phyloP scores from a whole-genome alignment of 2,329 filamentous ascomycete genomes.

The Beauveria sp. region DNA sequence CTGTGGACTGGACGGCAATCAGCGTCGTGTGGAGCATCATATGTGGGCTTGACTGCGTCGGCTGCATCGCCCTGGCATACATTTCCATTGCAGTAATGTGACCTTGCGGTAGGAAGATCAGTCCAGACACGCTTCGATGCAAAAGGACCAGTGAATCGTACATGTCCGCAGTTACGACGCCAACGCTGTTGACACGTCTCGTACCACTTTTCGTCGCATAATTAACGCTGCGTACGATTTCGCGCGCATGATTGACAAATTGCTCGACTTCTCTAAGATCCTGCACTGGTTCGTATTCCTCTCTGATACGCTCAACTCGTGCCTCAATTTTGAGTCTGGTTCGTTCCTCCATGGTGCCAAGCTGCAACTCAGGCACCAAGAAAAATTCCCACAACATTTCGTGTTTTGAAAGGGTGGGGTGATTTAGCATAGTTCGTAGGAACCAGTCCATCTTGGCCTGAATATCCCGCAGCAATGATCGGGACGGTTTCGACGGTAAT shows the following conservation, averaged over 20 bases:
- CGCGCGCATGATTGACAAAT: slow-evolving; percentile 83
- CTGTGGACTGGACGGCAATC: slow-evolving; percentile 73
- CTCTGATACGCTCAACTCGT: slow-evolving; percentile 73
- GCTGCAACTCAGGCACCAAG: slow-evolving; percentile 86
- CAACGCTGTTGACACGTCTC: slow-evolving; percentile 67
- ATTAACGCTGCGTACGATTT: slow-evolving; percentile 80
- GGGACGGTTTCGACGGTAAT: slow-evolving; percentile 83
- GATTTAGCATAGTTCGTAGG: slow-evolving; percentile 73
- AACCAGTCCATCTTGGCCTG: slow-evolving; percentile 84
- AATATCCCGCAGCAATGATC: slow-evolving; percentile 77
- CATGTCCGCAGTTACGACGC: slow-evolving; percentile 56
- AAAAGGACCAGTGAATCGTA: slow-evolving; percentile 55
- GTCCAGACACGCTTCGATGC: slow-evolving; percentile 42
- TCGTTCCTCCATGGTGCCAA: slow-evolving; percentile 81
- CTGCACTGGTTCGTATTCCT: slow-evolving; percentile 79
- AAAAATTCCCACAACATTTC: slow-evolving; percentile 99
- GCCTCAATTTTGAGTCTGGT: slow-evolving; percentile 80
- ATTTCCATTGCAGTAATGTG: slow-evolving; percentile 65
- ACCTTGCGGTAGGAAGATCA: slow-evolving; percentile 59
- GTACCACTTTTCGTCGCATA: slow-evolving; percentile 76
- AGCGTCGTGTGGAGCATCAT: slow-evolving; percentile 67
- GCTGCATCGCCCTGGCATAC: slow-evolving; percentile 59
- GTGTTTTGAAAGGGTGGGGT: slow-evolving; percentile 90
- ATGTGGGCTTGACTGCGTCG: slow-evolving; percentile 66
- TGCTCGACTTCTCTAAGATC: slow-evolving; percentile 85